phyloP scores from a whole-genome alignment of 2,329 filamentous ascomycete genomes.

The Didymella segeticola region DNA sequence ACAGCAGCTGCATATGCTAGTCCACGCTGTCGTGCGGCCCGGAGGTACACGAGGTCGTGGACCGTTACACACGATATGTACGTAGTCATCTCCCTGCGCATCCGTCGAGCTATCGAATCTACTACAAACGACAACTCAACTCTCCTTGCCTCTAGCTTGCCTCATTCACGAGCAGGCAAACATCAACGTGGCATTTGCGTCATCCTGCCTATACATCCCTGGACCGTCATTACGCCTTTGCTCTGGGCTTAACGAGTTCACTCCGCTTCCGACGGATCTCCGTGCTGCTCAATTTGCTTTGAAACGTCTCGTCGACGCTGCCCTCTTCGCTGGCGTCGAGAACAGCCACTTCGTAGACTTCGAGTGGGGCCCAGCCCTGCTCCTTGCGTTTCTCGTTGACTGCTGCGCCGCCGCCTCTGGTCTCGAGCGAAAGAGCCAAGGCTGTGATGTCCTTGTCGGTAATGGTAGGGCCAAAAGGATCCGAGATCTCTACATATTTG shows the following conservation, averaged over 20 bases:
- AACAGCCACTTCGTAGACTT: constrained; percentile 89
- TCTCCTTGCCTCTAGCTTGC: constrained; percentile 4
- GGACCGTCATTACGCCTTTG: constrained; percentile 28
- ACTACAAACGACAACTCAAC: constrained; percentile 8
- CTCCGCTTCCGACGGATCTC: constrained; percentile 66
- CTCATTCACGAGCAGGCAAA: constrained; percentile 1
- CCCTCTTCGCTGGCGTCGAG: constrained; percentile 70
- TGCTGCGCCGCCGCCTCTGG: constrained; percentile 78
- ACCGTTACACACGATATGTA: constrained; percentile 35
- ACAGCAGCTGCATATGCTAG: constrained; percentile 29
- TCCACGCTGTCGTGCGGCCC: constrained; percentile 32
- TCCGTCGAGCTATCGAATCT: constrained; percentile 22
- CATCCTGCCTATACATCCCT: not conserved
- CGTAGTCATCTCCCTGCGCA: constrained; percentile 22
- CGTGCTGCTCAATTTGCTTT: constrained; percentile 89
- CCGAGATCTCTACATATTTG: constrained; percentile 83
- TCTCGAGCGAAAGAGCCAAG: constrained; percentile 88
- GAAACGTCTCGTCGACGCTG: constrained; percentile 66
- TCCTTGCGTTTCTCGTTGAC: constrained; percentile 84
- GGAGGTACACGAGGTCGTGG: constrained; percentile 26
- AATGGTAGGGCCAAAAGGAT: constrained; percentile 89
- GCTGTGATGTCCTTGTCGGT: constrained; percentile 79
- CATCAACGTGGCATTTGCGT: constrained; percentile 16
- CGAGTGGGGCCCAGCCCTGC: constrained; percentile 76
- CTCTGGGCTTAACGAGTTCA: constrained; percentile 33